A percentile compares a stretch with the other conserved stretches of the same genome.
These are phyloP conservation scores for Calonectria crousiana DNA, from an alignment of 2,329 filamentous ascomycete genomes.

Conservation along the genomic window DNA sequence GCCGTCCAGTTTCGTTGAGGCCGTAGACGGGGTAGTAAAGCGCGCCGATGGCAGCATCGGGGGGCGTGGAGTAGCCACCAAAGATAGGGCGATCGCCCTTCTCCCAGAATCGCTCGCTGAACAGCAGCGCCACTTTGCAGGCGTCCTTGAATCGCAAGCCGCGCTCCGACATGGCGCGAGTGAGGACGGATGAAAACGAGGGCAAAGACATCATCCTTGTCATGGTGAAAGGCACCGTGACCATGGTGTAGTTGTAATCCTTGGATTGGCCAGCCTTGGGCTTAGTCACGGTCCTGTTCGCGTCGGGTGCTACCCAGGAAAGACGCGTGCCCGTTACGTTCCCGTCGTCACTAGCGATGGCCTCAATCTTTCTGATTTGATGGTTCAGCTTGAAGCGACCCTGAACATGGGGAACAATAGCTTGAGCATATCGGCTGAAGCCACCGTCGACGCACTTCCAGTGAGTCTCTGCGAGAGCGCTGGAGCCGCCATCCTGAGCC, in stretches of 20 bases:
- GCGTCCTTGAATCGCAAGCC: constrained; percentile 43
- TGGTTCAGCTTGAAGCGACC: background rate
- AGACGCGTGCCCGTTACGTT: background rate
- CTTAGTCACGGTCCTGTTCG: background rate
- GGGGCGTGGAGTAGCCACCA: constrained; percentile 69
- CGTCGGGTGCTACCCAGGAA: background rate
- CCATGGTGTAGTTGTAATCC: background rate
- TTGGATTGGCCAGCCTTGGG: background rate
- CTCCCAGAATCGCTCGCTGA: constrained; percentile 73
- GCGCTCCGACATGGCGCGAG: constrained; percentile 4
- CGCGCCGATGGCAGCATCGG: background rate
- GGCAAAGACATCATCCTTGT: constrained; percentile 39
- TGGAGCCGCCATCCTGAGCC: constrained; percentile 13
- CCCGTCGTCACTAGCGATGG: background rate
- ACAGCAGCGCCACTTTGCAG: constrained; percentile 58
- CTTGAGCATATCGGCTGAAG: constrained; percentile 60
- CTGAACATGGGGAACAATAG: background rate
- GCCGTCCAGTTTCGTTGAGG: background rate
- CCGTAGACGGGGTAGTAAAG: background rate
- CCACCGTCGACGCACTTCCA: constrained; percentile 29
- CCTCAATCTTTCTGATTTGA: background rate
- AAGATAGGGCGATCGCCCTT: constrained; percentile 66
- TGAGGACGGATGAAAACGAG: constrained; percentile 12
- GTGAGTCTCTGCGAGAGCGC: constrained; percentile 21
- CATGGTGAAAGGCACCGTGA: background rate